Evolutionary conservation across 768 basidiomycete species (phyloP).

Genomic region (Mrakia blollopis): DNA sequence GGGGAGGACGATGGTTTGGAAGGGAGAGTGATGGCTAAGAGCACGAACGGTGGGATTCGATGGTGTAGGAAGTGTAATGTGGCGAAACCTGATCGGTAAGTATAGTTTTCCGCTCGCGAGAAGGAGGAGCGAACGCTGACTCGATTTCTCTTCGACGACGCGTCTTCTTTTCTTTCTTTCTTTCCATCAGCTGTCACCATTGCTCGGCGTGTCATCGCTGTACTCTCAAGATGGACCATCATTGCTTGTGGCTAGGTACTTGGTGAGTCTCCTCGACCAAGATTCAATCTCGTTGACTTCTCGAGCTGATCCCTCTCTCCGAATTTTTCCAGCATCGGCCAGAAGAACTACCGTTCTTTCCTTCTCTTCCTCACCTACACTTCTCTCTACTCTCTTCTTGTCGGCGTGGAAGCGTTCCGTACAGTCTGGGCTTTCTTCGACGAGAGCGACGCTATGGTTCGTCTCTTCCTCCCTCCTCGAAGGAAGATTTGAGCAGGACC

Average conservation of each 20-base stretch:
- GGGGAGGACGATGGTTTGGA: background rate
- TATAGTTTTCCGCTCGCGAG: background rate
- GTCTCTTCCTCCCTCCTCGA: background rate
- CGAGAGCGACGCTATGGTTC: constrained; percentile 21
- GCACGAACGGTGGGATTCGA: constrained; percentile 14
- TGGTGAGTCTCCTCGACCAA: background rate
- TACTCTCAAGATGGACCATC: constrained; percentile 30
- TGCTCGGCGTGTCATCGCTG: constrained; percentile 19
- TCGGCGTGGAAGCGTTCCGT: constrained; percentile 20
- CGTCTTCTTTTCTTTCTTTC: background rate
- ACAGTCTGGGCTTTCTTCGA: constrained; percentile 19
- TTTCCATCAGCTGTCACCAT: constrained; percentile 23
- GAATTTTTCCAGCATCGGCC: constrained; percentile 14
- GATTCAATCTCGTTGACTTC: no score
- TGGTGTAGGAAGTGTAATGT: constrained; percentile 24
- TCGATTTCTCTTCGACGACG: background rate
- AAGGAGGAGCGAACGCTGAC: background rate
- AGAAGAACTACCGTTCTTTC: constrained; percentile 30
- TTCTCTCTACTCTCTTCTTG: background rate
- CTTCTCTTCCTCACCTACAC: constrained; percentile 28
- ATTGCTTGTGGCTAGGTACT: constrained; percentile 19
- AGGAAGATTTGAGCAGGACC: no score
- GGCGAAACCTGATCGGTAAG: constrained; percentile 24
- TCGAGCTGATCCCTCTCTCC: background rate
- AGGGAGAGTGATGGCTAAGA: constrained; percentile 23